Conservation (phyloP, 2,329 filamentous ascomycete genomes). For the Pseudocercospora eumusae region DNA sequence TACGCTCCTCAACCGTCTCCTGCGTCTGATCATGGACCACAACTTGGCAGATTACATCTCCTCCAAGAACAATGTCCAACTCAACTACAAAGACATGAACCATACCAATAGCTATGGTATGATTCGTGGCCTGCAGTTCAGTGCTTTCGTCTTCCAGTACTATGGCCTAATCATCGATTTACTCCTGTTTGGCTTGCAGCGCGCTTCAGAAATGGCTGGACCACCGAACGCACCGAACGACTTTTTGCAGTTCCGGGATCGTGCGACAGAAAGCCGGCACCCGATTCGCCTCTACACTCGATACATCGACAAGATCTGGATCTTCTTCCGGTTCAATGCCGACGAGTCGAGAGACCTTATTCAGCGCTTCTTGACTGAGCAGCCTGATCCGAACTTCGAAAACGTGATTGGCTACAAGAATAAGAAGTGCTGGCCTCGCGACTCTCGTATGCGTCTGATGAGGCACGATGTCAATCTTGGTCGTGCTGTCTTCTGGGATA, state of each 20-base stretch:
- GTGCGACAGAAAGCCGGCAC: conserved; percentile 86
- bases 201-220: conserved; percentile 96
- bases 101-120: conserved; percentile 98
- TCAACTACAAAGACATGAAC: conserved; percentile 99
- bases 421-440: conserved; percentile 98
- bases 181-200: conserved; percentile 84
- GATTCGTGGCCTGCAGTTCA: conserved; percentile 97
- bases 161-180: conserved; percentile 95
- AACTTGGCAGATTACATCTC: conserved; percentile 99
- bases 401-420: conserved; percentile 99
- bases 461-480: conserved; percentile 97
- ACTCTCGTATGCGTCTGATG: conserved; percentile 97
- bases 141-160: conserved; percentile 98
- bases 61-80: conserved; percentile 97
- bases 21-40: conserved; percentile 98
- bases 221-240: conserved; percentile 93
- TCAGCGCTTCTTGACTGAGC: conserved; percentile 95
- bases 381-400: conserved; percentile 98
- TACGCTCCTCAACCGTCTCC: conserved; percentile 87
- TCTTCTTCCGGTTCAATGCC: conserved; percentile 89
- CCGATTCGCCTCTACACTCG: conserved; percentile 96
- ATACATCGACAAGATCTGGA: conserved; percentile 98
- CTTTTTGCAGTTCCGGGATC: conserved; percentile 94
- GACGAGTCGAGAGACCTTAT: conserved; percentile 96
- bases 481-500: conserved; percentile 95